Evolutionary conservation across 768 basidiomycete genomes (phyloP).

Genomic region (Leccinum variicolor): DNA sequence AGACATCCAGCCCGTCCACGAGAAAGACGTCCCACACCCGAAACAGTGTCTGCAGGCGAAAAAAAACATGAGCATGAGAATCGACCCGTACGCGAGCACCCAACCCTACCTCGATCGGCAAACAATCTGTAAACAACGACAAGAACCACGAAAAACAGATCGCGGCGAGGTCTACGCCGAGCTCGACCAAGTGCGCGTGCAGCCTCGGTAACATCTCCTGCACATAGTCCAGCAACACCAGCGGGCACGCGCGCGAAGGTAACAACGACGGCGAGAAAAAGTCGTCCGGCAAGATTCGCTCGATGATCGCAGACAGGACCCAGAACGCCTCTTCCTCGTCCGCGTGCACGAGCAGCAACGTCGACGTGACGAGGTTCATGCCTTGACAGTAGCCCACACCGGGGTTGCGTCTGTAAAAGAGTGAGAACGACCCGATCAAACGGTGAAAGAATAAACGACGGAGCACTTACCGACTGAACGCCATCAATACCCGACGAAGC

Average conservation of each 20-base stretch:
- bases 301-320: slow-evolving; percentile 87
- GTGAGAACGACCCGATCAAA: neutral
- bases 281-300: slow-evolving; percentile 83
- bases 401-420: slow-evolving; percentile 72
- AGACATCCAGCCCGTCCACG: slow-evolving; percentile 86
- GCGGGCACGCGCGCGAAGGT: slow-evolving; percentile 90
- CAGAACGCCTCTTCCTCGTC: slow-evolving; percentile 98
- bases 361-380: slow-evolving; percentile 95
- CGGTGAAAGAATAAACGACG: neutral
- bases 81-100: too few relatives aligned
- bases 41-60: slow-evolving; percentile 63
- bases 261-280: slow-evolving; percentile 93
- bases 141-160: slow-evolving; percentile 97
- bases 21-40: slow-evolving; percentile 96
- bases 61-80: too few relatives aligned
- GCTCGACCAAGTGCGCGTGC: slow-evolving; percentile 66
- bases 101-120: slow-evolving; percentile 92
- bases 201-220: slow-evolving; percentile 74
- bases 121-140: slow-evolving; percentile 82
- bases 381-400: slow-evolving; percentile 93
- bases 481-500: slow-evolving; percentile 81
- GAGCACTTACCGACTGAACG: slow-evolving; percentile 78
- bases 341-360: slow-evolving; percentile 85
- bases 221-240: slow-evolving; percentile 87
- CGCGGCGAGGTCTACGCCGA: slow-evolving; percentile 88